Base-by-base conservation (phyloP, 805 yeast species). In the Kluyveromyces nonfermentans region DNA sequence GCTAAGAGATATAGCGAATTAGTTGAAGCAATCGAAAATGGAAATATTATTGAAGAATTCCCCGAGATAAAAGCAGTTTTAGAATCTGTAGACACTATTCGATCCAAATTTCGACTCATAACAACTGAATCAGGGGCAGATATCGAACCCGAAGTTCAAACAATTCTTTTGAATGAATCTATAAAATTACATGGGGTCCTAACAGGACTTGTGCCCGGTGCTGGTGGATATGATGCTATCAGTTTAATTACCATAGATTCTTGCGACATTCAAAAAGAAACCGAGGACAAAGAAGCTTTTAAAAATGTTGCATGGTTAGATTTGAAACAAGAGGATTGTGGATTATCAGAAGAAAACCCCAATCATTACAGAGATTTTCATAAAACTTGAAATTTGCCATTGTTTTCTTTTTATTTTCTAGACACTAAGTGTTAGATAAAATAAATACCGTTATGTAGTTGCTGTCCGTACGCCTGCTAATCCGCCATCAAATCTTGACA, bases 141-240 rank as follows among this genome's bases (percentile, higher is more conserved):
- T n/a, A 77, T 93, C 40, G 97, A 93, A 62, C 98, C 98, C 0
- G 62, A 57, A 1, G 67, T 72, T 17, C 98, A 93, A 63, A 85
- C 96, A 0, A 47, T 52, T 1, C 68, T 93, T 5, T 65, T 93
- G 7, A 78, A 90, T 55, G 60, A 67, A 15, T 78, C 84, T 46
- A 60, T 71, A 34, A 51, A 62, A 7, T 57, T 85, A 17, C 68
- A 68, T 0, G 98, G 98, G 14, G 93, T 87, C 25, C 53, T 90
- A 16, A 95, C 96, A 0, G 97, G 96, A n/a, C 89, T 93, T 30
- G 95, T 93, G 3, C 98, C 98, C 0, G 98, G 98, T 2, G 98
- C 98, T 0, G 98, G 98, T 21, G 98, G 98, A 0, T 84, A 80
- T 58, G 98, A 93, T 67, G 98, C 98, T 1, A 76, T 93, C 16